phyloP scores from a whole-genome alignment of 2,329 filamentous ascomycete species.

The Alternaria arbusti region DNA sequence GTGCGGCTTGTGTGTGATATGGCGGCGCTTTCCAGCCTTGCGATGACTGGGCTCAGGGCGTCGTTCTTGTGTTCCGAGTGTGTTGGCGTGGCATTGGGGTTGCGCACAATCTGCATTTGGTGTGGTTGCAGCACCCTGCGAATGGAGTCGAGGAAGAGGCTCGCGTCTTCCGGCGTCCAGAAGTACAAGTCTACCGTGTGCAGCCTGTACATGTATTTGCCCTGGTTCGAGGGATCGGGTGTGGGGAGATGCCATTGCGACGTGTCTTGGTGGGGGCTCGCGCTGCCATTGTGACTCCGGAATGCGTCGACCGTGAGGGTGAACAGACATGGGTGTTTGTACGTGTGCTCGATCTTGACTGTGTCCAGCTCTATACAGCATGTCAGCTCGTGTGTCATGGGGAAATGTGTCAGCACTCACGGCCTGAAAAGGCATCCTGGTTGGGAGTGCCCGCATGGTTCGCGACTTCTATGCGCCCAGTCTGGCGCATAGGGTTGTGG shows the following conservation, averaged over 20 bases:
- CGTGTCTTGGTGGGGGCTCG: conserved; percentile 55
- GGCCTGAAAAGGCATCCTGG: conserved; percentile 81
- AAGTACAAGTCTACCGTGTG: conserved; percentile 81
- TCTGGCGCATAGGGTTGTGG: conserved; percentile 71
- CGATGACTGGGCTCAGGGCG: conserved; percentile 72
- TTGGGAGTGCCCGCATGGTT: conserved; percentile 75
- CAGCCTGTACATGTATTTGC: conserved; percentile 79
- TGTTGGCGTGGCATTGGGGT: conserved; percentile 47
- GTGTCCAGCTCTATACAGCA: conserved; percentile 65
- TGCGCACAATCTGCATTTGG: conserved; percentile 44
- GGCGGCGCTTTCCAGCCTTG: conserved; percentile 74
- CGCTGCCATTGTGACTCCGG: conserved; percentile 41
- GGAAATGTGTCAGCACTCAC: conserved; percentile 57
- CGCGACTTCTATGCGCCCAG: conserved; percentile 76
- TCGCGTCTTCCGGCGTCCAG: conserved; percentile 75
- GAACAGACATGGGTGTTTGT: conserved; percentile 75
- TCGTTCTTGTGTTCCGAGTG: conserved; percentile 54
- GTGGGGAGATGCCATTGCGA: conserved; percentile 76
- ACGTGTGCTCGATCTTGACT: conserved; percentile 71
- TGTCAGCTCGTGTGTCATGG: conserved; percentile 22
- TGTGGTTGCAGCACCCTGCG: conserved; percentile 70
- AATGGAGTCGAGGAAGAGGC: conserved; percentile 72
- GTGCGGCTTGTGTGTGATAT: conserved; percentile 61
- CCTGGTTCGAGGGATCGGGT: conserved; percentile 74
- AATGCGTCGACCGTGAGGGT: conserved; percentile 66